phyloP scores from a whole-genome alignment of 768 basidiomycete genomes.

The Trametes elegans region DNA sequence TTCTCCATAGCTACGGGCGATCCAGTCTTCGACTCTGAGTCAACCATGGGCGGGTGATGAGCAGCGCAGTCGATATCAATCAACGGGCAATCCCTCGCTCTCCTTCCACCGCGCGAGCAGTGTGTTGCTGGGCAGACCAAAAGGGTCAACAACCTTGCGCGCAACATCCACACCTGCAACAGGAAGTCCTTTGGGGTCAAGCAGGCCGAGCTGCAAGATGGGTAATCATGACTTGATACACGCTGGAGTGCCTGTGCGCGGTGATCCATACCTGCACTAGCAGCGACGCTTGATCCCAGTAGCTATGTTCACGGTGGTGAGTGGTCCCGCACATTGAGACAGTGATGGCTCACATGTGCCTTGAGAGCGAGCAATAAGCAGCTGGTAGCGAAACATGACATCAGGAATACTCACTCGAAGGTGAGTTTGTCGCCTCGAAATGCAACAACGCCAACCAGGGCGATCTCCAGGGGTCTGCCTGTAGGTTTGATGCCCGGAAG shows the following conservation, averaged over 20 bases:
- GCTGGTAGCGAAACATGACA: not conserved
- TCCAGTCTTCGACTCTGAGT: too few relatives aligned
- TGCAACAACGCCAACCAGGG: slow-evolving; percentile 44
- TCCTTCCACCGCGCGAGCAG: slow-evolving; percentile 37
- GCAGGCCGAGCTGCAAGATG: slow-evolving; percentile 33
- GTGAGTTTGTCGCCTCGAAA: slow-evolving; percentile 49
- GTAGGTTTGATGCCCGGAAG: slow-evolving; percentile 32
- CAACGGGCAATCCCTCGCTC: slow-evolving; percentile 35
- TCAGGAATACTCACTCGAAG: slow-evolving; percentile 41
- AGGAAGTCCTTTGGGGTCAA: slow-evolving; percentile 33
- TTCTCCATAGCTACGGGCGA: too few relatives aligned
- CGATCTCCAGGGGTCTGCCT: slow-evolving; percentile 39
- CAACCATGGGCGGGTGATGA: too few relatives aligned
- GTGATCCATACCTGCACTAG: slow-evolving; percentile 42
- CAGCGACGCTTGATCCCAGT: slow-evolving; percentile 50
- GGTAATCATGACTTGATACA: too few relatives aligned
- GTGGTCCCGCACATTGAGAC: not conserved
- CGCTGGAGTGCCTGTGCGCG: too few relatives aligned
- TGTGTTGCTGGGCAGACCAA: slow-evolving; percentile 38
- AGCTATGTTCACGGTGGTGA: slow-evolving; percentile 27
- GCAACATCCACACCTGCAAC: slow-evolving; percentile 40
- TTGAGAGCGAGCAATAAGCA: not conserved
- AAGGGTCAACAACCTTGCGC: slow-evolving; percentile 42
- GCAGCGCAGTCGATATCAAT: slow-evolving; percentile 18
- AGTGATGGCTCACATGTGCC: slow-evolving; percentile 29